Conservation (phyloP, 805 yeast genomes). For the Yamadazyma tumulicola region DNA sequence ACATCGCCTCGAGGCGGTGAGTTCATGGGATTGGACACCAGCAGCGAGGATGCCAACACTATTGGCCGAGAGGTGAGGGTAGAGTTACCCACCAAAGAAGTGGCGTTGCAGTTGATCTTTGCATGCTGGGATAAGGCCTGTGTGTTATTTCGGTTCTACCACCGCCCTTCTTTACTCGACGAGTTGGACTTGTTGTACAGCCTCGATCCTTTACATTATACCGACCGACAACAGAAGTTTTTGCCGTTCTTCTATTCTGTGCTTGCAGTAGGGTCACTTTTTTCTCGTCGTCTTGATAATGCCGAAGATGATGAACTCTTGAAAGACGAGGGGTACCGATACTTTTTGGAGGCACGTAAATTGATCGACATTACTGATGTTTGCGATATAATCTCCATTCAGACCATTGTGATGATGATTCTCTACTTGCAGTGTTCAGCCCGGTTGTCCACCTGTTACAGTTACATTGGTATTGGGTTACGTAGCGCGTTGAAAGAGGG, state of each 20-base stretch:
- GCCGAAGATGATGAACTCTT: conserved; percentile 32
- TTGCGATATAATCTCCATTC: conserved; percentile 76
- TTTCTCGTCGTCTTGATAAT: conserved; percentile 43
- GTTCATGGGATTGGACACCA: conserved; percentile 1
- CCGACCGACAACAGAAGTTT: conserved; percentile 70
- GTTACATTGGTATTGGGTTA: conserved; percentile 84
- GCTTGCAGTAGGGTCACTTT: conserved; percentile 85
- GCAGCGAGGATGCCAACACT: conserved; percentile 22
- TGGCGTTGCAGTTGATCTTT: conserved; percentile 66
- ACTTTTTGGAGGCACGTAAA: conserved; percentile 76
- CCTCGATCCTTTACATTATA: conserved; percentile 67
- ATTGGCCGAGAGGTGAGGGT: conserved; percentile 49
- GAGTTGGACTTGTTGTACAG: conserved; percentile 75
- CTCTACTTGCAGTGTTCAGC: conserved; percentile 87
- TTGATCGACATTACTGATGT: conserved; percentile 82
- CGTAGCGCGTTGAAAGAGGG: conserved; percentile 83
- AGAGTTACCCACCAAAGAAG: conserved; percentile 71
- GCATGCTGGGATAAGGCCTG: conserved; percentile 86
- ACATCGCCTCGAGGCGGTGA: conserved; percentile 11
- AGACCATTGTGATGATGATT: conserved; percentile 82
- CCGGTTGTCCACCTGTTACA: conserved; percentile 78
- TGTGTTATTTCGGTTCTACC: conserved; percentile 80
- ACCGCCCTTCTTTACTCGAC: conserved; percentile 73
- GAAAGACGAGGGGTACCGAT: conserved; percentile 75
- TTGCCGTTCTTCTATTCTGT: conserved; percentile 80